A percentile compares a stretch with the other conserved stretches of the same genome.
Conservation (phyloP, 805 yeast genomes). For the Sungouiella blattae region DNA sequence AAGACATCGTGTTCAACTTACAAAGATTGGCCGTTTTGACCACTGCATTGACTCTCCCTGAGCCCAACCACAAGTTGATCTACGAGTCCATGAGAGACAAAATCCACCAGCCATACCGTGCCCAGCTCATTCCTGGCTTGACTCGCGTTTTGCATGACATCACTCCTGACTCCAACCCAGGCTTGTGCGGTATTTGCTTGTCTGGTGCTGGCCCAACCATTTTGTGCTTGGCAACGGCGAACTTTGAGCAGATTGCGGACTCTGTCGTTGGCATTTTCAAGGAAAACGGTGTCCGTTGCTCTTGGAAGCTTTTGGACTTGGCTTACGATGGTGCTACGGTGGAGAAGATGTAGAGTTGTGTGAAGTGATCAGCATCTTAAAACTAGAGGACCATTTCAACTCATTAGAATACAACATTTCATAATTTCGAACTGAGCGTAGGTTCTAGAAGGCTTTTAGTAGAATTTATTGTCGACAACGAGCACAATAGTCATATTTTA, state of each 20-base stretch:
- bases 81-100: conserved; percentile 96
- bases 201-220: conserved; percentile 99
- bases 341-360: too few relatives aligned
- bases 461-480: too few relatives aligned
- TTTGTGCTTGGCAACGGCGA: conserved; percentile 84
- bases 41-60: conserved; percentile 80
- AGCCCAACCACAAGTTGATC: conserved; percentile 79
- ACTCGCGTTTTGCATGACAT: conserved; percentile 73
- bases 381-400: background rate
- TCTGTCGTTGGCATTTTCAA: conserved; percentile 70
- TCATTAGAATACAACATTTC: too few relatives aligned
- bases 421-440: too few relatives aligned
- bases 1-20: conserved; percentile 86
- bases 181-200: conserved; percentile 88
- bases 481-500: too few relatives aligned
- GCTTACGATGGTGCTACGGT: conserved; percentile 86
- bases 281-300: conserved; percentile 63
- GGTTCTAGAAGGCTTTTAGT: too few relatives aligned
- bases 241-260: conserved; percentile 77
- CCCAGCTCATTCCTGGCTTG: conserved; percentile 87
- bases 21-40: conserved; percentile 93
- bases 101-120: conserved; percentile 96
- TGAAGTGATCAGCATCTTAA: too few relatives aligned
- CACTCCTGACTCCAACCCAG: conserved; percentile 78
- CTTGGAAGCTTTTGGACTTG: conserved; percentile 79